Base-by-base conservation (phyloP, 257 asterid species). In the Pogostemon cablin region DNA sequence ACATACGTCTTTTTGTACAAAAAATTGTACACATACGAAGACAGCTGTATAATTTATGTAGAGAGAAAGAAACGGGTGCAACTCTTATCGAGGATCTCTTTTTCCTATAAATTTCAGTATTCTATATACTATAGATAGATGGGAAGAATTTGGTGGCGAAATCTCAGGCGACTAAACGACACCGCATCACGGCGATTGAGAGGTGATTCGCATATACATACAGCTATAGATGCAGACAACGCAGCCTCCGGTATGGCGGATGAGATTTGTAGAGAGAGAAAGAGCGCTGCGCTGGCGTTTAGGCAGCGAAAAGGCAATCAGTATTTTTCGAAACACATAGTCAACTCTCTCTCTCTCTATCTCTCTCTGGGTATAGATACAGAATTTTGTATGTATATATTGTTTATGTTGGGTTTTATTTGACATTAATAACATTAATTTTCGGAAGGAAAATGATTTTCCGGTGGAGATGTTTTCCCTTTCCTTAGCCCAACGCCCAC, bases 161-260 rank as follows among this genome's bases (percentile, higher is more conserved):
- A 77, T 73, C 83, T 72, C 72, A 73, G 83, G 71, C 61, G 66
- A 72, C 71, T 73, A 74, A 57, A 74, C 84, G 82, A 77, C 87
- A 67, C 75, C 65, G 55, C 68, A 65, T 48, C 57, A 57, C 74
- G 70, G 72, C 80, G 80, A 75, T 70, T 81, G 81, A 73, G 81
- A 73, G 71, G 66, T 68, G 75, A 71, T 77, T 62, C 35, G 15
- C 73, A 56, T 2, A 40, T 41, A 72, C 39, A 71, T 12, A 43
- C 1, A 66, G 5, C 54, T 8, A 32, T 9, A 47, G 68, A 57
- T 54, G 69, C 46, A 72, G 56, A 72, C 56, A 71, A 73, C 48
- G 39, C 85, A 77, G 55, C 56, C 59, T 54, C 67, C 32, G 32
- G 32, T 25, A 1, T 10, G 52, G 32, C 59, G 43, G 62, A 25